Base-by-base conservation (phyloP, 768 basidiomycete genomes). In the Suillus sp. region DNA sequence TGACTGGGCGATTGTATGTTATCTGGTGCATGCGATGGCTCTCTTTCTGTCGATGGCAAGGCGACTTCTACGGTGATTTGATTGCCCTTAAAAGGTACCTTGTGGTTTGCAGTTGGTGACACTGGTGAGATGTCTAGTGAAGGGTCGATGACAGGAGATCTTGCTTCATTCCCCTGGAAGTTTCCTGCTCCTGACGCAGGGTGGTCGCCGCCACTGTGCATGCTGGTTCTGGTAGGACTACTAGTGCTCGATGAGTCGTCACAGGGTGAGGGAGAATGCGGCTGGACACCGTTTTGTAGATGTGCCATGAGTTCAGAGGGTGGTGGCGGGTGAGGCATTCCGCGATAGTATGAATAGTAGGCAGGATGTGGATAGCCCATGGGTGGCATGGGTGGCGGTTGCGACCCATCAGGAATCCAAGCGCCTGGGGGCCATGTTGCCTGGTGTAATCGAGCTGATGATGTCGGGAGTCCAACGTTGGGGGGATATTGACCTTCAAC, bases 261-360 rank as follows among this genome's bases (percentile, higher is more conserved):
- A 13, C 54, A 54, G 11, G 66, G 50, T 43, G 62, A 48, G 37
- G 50, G 57, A 47, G 65, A 68, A 62, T 67, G 67, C 0, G 75
- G 66, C 10, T 71, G 68, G 50, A 72, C 51, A 42, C 70, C 64
- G 3, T 74, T 73, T 43, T 74, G 73, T 35, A 59, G 63, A 35
- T 68, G 69, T 34, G 64, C 8, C 9, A 62, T 27, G 38, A 65
- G 50, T 14, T 74, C 68, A 25, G 64, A 62, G 40, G 68, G 68
- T 8, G 68, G 73, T 35, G 71, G 67, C 1, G 65, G 45, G 27
- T 69, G 65, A 68, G 78, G 69, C 38, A 65, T 53, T 38, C 45
- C 69, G 18, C 85, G 84, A 66, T 87, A 86, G 68, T 86, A 84
- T 5, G 82, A 79, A 60, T 79, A 79, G 62, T 76, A 79, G 6